Percentiles rank a stretch among this genome's conserved stretches.
Conservation (phyloP, 495 filamentous ascomycete genomes). For the Penicillium cosmopolitanum region DNA sequence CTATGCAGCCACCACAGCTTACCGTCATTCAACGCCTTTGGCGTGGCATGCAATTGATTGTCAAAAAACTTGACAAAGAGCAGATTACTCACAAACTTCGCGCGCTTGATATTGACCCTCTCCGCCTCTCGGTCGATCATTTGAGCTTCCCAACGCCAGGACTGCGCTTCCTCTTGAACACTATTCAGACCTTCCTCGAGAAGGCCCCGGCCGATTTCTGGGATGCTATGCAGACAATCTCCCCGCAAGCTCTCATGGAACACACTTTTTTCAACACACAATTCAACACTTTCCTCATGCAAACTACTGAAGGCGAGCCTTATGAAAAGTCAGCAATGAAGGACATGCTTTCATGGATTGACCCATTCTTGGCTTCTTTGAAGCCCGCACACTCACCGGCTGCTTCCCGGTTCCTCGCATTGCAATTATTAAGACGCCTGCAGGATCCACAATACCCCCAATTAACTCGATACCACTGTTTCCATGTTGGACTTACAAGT, state of each 20-base stretch:
- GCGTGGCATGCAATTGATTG: slow-evolving; percentile 71
- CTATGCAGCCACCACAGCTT: slow-evolving; percentile 52
- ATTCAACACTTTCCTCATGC: slow-evolving; percentile 61
- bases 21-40: slow-evolving; percentile 68
- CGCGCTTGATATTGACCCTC: slow-evolving; percentile 78
- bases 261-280: slow-evolving; percentile 73
- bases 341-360: slow-evolving; percentile 72
- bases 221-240: slow-evolving; percentile 80
- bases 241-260: slow-evolving; percentile 72
- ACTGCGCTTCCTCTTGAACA: slow-evolving; percentile 64
- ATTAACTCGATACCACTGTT: slow-evolving; percentile 52
- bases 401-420: slow-evolving; percentile 69
- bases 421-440: slow-evolving; percentile 69
- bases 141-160: slow-evolving; percentile 62
- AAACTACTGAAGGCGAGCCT: slow-evolving; percentile 57
- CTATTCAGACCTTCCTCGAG: slow-evolving; percentile 67
- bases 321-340: slow-evolving; percentile 59
- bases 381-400: slow-evolving; percentile 69
- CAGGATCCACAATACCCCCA: slow-evolving; percentile 55
- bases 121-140: slow-evolving; percentile 75
- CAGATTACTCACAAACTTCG: slow-evolving; percentile 78
- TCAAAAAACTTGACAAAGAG: slow-evolving; percentile 69
- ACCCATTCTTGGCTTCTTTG: slow-evolving; percentile 74
- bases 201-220: slow-evolving; percentile 80
- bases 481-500: slow-evolving; percentile 51